A percentile compares a stretch with the other conserved stretches of the same genome.
Evolutionary conservation across 768 basidiomycete species (phyloP).

Genomic region (Cubamyces lactineus): DNA sequence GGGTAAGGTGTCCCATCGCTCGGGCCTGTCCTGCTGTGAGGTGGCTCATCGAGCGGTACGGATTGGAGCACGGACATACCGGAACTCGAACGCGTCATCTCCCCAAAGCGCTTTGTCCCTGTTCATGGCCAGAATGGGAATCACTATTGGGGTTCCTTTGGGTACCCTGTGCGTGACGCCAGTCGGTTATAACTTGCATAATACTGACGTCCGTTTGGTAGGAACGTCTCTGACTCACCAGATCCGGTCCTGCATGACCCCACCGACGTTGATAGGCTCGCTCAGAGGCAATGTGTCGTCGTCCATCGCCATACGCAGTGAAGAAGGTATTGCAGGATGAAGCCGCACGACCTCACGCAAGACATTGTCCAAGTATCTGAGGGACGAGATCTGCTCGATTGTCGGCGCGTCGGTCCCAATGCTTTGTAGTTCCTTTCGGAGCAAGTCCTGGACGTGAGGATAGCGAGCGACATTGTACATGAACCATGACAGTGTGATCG

Average conservation of each 20-base stretch:
- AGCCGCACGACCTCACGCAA: conserved; percentile 61
- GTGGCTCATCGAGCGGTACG: background rate
- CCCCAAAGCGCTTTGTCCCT: conserved; percentile 60
- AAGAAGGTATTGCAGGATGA: conserved; percentile 51
- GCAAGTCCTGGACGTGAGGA: conserved; percentile 39
- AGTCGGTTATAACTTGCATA: background rate
- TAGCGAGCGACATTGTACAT: conserved; percentile 39
- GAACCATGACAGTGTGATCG: conserved; percentile 34
- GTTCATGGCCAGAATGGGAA: conserved; percentile 60
- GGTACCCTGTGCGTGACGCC: conserved; percentile 14
- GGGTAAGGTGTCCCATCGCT: conserved; percentile 61
- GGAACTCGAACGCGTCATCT: conserved; percentile 61
- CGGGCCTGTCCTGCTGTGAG: conserved; percentile 46
- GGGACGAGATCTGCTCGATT: conserved; percentile 66
- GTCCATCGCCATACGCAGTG: conserved; percentile 48
- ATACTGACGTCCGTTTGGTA: no score
- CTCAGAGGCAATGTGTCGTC: conserved; percentile 57
- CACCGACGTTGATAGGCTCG: conserved; percentile 27
- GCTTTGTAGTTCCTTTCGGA: conserved; percentile 40
- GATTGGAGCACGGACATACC: conserved; percentile 34
- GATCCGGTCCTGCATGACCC: conserved; percentile 21
- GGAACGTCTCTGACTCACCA: conserved; percentile 31
- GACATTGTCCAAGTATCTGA: conserved; percentile 69
- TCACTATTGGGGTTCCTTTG: conserved; percentile 38
- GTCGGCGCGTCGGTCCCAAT: conserved; percentile 42